Base-by-base conservation (phyloP, 75 land plant species). In the Ceratopteris richardii region DNA sequence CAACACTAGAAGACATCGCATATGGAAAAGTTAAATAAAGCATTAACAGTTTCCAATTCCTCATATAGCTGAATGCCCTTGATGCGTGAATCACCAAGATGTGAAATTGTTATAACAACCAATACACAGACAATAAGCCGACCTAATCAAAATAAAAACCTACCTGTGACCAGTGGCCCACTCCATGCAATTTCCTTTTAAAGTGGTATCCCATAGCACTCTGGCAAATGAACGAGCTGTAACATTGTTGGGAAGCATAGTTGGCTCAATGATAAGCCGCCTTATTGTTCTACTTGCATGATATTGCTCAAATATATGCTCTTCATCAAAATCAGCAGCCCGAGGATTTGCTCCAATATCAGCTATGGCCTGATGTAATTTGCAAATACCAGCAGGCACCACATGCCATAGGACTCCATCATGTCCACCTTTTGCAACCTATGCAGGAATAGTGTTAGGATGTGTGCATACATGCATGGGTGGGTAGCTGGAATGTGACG, bases 91-190 rank as follows among this genome's bases (percentile, higher is more conserved):
- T n/a, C n/a, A n/a, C n/a, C n/a, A n/a, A n/a, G n/a, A n/a, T n/a
- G n/a, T n/a, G n/a, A n/a, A n/a, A n/a, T n/a, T n/a, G n/a, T n/a
- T n/a, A n/a, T n/a, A n/a, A n/a, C n/a, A n/a, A n/a, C n/a, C n/a
- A n/a, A n/a, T n/a, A n/a, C n/a, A n/a, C n/a, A n/a, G n/a, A n/a
- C n/a, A n/a, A n/a, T n/a, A n/a, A n/a, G n/a, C n/a, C n/a, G n/a
- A n/a, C n/a, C n/a, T n/a, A n/a, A n/a, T n/a, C n/a, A n/a, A n/a
- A n/a, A n/a, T 12, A 39, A 63, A 51, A 33, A 9, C 37, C 3
- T 56, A 95, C 99, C 99, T 82, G 79, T 95, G 98, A 46, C 85
- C 98, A 54, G 80, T 67, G 27, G 84, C 85, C 96, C 99, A 95
- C 28, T 55, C 55, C 51, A 77, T 60, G 68, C 77, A 81, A 33